phyloP scores from a whole-genome alignment of 2,329 filamentous ascomycete genomes.

The Penicillium sp. region DNA sequence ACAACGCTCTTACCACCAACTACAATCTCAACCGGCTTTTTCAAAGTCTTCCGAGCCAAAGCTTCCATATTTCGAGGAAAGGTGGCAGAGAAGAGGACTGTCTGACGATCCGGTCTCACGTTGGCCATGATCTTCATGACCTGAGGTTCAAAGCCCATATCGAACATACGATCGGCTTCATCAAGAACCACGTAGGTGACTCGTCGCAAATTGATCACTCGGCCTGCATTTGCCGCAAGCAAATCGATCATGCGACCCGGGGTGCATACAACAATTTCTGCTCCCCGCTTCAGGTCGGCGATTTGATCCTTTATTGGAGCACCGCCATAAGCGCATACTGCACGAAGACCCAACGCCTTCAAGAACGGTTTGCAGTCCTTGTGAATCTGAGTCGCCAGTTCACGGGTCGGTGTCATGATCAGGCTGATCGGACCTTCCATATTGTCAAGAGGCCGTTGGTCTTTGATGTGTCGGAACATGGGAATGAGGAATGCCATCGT shows the following conservation, averaged over 20 bases:
- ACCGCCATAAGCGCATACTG: conserved; percentile 91
- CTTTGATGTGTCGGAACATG: conserved; percentile 97
- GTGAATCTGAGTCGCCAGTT: conserved; percentile 91
- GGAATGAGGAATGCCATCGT: conserved; percentile 93
- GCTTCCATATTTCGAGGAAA: conserved; percentile 93
- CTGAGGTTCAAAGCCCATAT: conserved; percentile 99
- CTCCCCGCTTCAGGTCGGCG: conserved; percentile 89
- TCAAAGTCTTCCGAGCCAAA: conserved; percentile 82
- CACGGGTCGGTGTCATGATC: conserved; percentile 91
- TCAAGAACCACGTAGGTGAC: conserved; percentile 95
- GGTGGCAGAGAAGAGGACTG: conserved; percentile 93
- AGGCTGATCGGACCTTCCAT: conserved; percentile 85
- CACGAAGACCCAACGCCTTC: conserved; percentile 79
- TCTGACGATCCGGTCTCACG: conserved; percentile 88
- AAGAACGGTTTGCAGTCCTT: conserved; percentile 93
- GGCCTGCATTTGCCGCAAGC: conserved; percentile 87
- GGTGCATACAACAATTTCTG: conserved; percentile 93
- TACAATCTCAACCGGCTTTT: conserved; percentile 83
- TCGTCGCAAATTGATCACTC: conserved; percentile 84
- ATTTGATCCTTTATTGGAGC: conserved; percentile 98
- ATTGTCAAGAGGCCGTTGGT: conserved; percentile 78
- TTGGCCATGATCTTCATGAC: conserved; percentile 95
- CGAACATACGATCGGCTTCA: conserved; percentile 98
- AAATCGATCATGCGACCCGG: conserved; percentile 95
- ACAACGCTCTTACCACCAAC: conserved; percentile 80